Conservation (phyloP, 345 rosid species). For the Syzygium oleosum region DNA sequence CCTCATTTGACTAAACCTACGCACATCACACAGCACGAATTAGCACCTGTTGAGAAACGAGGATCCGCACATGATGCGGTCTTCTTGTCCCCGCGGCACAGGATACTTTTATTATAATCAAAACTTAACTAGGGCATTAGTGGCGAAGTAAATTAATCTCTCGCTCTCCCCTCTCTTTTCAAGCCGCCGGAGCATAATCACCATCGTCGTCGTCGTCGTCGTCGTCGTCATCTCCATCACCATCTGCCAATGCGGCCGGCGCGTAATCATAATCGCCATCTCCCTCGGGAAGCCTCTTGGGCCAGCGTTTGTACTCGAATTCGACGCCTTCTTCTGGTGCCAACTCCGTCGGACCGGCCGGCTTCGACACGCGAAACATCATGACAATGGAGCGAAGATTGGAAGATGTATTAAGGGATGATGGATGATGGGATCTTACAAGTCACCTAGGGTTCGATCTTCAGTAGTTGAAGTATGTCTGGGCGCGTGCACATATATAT, state of each 20-base stretch:
- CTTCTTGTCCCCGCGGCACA: background rate
- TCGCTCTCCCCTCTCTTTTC: background rate
- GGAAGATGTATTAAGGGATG: background rate
- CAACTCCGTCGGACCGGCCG: background rate
- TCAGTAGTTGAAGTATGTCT: background rate
- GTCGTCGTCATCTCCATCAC: background rate
- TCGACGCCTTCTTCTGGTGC: background rate
- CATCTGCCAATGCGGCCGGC: background rate
- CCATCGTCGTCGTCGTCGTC: background rate
- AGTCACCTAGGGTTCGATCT: background rate
- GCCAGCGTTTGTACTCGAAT: background rate
- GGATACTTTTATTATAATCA: background rate
- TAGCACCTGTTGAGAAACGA: background rate
- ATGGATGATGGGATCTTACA: background rate
- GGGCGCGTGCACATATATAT: background rate
- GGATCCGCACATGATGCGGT: background rate
- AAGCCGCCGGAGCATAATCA: background rate
- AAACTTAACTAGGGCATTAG: background rate
- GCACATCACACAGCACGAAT: background rate
- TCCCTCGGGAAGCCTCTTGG: background rate
- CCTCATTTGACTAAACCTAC: background rate
- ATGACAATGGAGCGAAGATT: background rate
- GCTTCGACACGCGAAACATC: background rate
- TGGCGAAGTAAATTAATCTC: background rate
- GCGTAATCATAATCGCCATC: background rate